phyloP scores from a whole-genome alignment of 1,284 basidiomycete genomes.

The Microbotryum violaceum region DNA sequence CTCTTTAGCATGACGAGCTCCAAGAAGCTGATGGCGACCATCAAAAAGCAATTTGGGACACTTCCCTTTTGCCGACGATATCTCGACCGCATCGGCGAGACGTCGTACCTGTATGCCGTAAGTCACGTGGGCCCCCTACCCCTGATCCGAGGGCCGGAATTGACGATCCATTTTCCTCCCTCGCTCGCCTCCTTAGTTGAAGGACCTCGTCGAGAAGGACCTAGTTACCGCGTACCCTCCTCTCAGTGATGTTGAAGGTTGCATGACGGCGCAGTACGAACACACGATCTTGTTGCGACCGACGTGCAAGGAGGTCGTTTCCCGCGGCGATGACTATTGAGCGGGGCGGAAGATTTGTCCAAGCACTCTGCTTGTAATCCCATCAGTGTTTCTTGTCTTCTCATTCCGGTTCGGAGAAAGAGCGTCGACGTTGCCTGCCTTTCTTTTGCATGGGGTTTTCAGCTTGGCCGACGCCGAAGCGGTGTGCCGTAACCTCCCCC shows the following conservation, averaged over 20 bases:
- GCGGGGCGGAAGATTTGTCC: too few species aligned
- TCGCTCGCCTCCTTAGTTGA: slow-evolving; percentile 52
- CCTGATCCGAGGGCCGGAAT: not conserved
- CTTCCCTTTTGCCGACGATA: slow-evolving; percentile 94
- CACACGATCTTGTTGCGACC: slow-evolving; percentile 87
- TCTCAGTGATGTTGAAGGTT: slow-evolving; percentile 55
- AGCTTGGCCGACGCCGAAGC: too few species aligned
- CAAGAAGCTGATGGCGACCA: slow-evolving; percentile 75
- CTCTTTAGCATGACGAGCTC: slow-evolving; percentile 65
- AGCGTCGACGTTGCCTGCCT: too few species aligned
- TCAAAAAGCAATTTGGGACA: slow-evolving; percentile 90
- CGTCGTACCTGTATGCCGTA: slow-evolving; percentile 85
- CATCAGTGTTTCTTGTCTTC: too few species aligned
- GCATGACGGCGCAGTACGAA: slow-evolving; percentile 48
- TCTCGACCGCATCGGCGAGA: slow-evolving; percentile 87
- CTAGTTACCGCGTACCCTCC: slow-evolving; percentile 95
- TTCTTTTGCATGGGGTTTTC: too few species aligned
- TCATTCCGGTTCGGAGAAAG: too few species aligned
- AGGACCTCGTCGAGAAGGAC: slow-evolving; percentile 78
- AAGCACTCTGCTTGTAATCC: too few species aligned
- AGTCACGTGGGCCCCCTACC: slow-evolving; percentile 37
- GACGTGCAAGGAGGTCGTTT: slow-evolving; percentile 90
- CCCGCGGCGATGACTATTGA: slow-evolving; percentile 53
- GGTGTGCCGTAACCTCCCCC: too few species aligned
- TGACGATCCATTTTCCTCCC: slow-evolving; percentile 1